Conservation (phyloP, 2,329 filamentous ascomycete genomes). For the Penicillium hesseltinei region DNA sequence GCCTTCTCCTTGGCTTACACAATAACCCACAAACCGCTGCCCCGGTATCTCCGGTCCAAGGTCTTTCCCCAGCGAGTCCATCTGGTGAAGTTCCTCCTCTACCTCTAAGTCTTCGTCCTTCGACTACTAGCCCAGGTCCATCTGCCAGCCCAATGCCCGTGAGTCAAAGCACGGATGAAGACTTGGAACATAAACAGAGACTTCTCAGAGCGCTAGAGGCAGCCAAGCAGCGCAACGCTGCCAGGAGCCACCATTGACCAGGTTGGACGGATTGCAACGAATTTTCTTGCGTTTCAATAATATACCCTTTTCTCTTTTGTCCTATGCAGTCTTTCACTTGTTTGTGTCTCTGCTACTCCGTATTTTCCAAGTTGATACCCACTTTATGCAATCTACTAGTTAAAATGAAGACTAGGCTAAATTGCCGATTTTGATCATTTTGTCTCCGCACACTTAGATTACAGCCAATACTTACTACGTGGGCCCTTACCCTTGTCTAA, state of each 20-base stretch:
- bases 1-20: conserved; percentile 39
- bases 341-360: background rate
- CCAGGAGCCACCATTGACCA: conserved; percentile 23
- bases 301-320: conserved; percentile 10
- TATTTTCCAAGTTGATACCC: conserved; percentile 10
- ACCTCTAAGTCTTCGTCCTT: conserved; percentile 29
- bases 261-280: conserved; percentile 23
- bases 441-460: background rate
- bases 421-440: conserved; percentile 3
- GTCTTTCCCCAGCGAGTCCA: conserved; percentile 10
- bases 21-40: conserved; percentile 27
- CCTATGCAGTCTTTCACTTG: background rate
- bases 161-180: conserved; percentile 22
- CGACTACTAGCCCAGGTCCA: conserved; percentile 18
- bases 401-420: conserved; percentile 7
- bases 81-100: conserved; percentile 21
- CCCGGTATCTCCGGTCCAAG: conserved; percentile 7
- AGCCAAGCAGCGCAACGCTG: conserved; percentile 55
- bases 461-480: background rate
- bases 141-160: conserved; percentile 5
- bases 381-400: conserved; percentile 7
- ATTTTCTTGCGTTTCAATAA: conserved; percentile 15
- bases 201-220: conserved; percentile 52
- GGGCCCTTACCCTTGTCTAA: background rate
- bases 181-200: conserved; percentile 48